phyloP scores from a whole-genome alignment of 257 asterid genomes.

The Solanum ossicruentum region DNA sequence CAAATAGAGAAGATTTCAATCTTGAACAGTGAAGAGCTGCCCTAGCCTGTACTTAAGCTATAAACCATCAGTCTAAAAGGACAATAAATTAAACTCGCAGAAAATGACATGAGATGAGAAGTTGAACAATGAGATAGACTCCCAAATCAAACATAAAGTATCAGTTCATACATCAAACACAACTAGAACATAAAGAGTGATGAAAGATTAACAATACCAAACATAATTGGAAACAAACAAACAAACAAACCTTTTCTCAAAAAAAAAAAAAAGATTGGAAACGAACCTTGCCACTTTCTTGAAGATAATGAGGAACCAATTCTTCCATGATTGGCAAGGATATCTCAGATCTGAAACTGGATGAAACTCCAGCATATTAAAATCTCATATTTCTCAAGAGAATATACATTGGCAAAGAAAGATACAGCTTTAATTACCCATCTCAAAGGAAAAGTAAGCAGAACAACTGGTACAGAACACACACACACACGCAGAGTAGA shows the following conservation, averaged over 20 bases:
- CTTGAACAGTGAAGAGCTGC: neutral
- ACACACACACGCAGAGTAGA: neutral
- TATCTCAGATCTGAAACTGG: conserved; percentile 85
- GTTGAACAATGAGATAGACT: neutral
- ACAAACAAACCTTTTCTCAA: conserved; percentile 5
- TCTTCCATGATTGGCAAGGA: conserved; percentile 84
- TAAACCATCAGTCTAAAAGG: neutral
- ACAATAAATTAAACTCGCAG: neutral
- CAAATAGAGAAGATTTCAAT: neutral
- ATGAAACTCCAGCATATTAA: conserved; percentile 9
- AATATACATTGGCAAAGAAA: neutral
- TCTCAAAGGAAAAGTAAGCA: neutral
- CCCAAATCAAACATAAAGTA: neutral
- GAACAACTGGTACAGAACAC: neutral
- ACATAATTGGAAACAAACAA: neutral
- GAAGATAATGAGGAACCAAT: conserved; percentile 88
- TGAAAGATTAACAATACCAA: conserved; percentile 6
- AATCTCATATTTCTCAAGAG: neutral
- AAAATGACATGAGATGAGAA: neutral
- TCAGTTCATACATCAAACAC: neutral
- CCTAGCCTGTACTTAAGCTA: neutral
- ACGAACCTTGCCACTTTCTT: conserved; percentile 73
- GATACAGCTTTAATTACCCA: neutral
- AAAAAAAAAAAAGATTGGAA: too few species aligned
- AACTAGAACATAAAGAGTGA: neutral